These are phyloP conservation scores for Falciphora oryzae DNA, from an alignment of 2,329 filamentous ascomycete species.

Conservation along the genomic window DNA sequence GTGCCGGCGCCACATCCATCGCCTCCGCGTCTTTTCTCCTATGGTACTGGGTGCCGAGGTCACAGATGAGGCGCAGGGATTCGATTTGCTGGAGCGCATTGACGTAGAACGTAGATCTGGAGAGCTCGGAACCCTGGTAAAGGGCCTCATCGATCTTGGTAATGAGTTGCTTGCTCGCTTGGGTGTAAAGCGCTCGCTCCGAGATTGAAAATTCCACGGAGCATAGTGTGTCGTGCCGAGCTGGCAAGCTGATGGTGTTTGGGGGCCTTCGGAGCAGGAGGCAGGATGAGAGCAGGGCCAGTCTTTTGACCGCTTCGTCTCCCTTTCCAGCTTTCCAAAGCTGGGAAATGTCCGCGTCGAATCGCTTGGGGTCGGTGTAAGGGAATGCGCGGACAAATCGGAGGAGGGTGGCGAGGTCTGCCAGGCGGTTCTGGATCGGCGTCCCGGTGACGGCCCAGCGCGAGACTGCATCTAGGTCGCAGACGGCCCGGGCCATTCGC, in stretches of 20 bases:
- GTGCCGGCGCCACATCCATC: neutral
- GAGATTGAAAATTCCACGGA: slow-evolving; percentile 29
- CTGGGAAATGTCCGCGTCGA: slow-evolving; percentile 31
- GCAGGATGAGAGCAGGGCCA: slow-evolving; percentile 32
- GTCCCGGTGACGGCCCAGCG: slow-evolving; percentile 45
- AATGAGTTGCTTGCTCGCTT: slow-evolving; percentile 22
- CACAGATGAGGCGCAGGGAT: slow-evolving; percentile 37
- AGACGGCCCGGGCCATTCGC: slow-evolving; percentile 30
- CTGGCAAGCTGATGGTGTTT: slow-evolving; percentile 31
- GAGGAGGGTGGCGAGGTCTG: slow-evolving; percentile 36
- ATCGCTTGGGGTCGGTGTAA: slow-evolving; percentile 30
- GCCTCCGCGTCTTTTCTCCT: slow-evolving; percentile 19
- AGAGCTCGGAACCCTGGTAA: slow-evolving; percentile 12
- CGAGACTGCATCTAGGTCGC: slow-evolving; percentile 26
- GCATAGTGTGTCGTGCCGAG: slow-evolving; percentile 26
- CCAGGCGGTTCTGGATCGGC: slow-evolving; percentile 40
- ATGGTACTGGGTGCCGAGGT: slow-evolving; percentile 36
- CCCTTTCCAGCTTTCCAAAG: slow-evolving; percentile 33
- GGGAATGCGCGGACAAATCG: slow-evolving; percentile 37
- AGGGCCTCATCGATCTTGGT: slow-evolving; percentile 27
- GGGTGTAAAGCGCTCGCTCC: slow-evolving; percentile 32
- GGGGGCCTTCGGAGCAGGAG: slow-evolving; percentile 36
- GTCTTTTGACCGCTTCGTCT: slow-evolving; percentile 30
- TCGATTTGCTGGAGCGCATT: slow-evolving; percentile 41
- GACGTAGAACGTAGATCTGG: slow-evolving; percentile 22